Evolutionary conservation across 1,284 basidiomycete genomes (phyloP), one percentile per base, ranked within the genome.

Genomic region (Coniferiporia sulphurascens): DNA sequence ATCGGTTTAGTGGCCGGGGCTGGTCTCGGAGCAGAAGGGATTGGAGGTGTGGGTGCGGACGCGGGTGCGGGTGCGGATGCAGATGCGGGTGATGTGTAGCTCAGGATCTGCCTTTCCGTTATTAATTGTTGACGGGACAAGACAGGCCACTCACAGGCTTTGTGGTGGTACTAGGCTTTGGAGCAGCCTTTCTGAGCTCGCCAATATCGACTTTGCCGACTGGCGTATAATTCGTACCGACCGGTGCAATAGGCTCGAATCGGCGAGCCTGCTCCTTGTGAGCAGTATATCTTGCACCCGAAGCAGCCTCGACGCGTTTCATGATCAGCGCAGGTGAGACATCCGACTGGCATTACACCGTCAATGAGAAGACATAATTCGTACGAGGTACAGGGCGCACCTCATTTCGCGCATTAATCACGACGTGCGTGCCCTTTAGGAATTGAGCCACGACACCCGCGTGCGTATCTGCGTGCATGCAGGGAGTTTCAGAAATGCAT

Each of bases 361-460:
- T 46, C 55, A 44, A 21, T 27, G 21, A 27, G 2, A 21, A 22
- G 35, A 44, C 44, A 44, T n/a, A n/a, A 9, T 35, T 19, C 9
- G 32, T 17, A 41, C 43, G 12, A 27, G 9, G 5, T 13, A 17
- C 12, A n/a, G 32, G 34, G 70, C 82, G 55, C 46, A 90, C 92
- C 76, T 98, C 95, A 64, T 91, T 91, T 56, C 96, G 84, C 7
- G 96, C 96, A 68, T 84, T 93, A 73, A 98, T 86, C 53, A 93
- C 91, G 61, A 99, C 87, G 71, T 98, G 96, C 0, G 90, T 81
- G 36, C 89, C 91, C 44, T 86, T 86, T 46, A 98, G 78, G 72
- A 91, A 95, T 64, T 81, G 85, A 53, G 89, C 84, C 3, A 98
- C 92, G 1, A 91, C 83, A 54, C 83, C 83, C 15, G 93, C 86